phyloP scores from a whole-genome alignment of 2,329 filamentous ascomycete genomes.

The Talaromyces sp. region DNA sequence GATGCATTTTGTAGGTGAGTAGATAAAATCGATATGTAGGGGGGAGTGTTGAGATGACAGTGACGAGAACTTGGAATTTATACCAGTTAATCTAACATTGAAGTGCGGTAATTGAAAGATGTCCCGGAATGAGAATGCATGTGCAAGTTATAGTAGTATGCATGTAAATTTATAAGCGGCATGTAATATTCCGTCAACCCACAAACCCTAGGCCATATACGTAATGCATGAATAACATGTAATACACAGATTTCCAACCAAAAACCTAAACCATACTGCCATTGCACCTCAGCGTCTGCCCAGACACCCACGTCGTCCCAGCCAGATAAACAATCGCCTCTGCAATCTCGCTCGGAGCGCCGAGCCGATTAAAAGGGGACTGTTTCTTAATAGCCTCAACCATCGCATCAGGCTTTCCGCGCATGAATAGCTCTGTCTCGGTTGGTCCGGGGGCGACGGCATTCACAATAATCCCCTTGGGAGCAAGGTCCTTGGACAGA shows the following conservation, averaged over 20 bases:
- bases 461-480: constrained; percentile 50
- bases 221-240: neutral
- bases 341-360: constrained; percentile 32
- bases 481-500: constrained; percentile 52
- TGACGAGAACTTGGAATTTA: neutral
- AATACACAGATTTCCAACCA: neutral
- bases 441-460: constrained; percentile 51
- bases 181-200: neutral
- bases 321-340: constrained; percentile 41
- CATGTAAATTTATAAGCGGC: neutral
- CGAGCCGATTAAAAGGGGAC: constrained; percentile 19
- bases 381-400: constrained; percentile 17
- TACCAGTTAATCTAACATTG: neutral
- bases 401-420: constrained; percentile 42
- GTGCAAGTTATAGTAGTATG: neutral
- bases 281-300: constrained; percentile 46
- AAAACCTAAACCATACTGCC: constrained; percentile 20
- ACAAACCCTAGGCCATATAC: neutral
- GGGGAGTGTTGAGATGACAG: neutral
- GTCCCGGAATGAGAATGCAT: too few relatives aligned
- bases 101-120: too few relatives aligned
- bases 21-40: neutral
- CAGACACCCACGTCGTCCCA: constrained; percentile 41
- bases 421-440: constrained; percentile 51
- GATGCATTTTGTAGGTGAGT: constrained; percentile 1